These are phyloP conservation scores for Alternaria sp. DNA, from an alignment of 2,329 filamentous ascomycete species.

Conservation along the genomic window DNA sequence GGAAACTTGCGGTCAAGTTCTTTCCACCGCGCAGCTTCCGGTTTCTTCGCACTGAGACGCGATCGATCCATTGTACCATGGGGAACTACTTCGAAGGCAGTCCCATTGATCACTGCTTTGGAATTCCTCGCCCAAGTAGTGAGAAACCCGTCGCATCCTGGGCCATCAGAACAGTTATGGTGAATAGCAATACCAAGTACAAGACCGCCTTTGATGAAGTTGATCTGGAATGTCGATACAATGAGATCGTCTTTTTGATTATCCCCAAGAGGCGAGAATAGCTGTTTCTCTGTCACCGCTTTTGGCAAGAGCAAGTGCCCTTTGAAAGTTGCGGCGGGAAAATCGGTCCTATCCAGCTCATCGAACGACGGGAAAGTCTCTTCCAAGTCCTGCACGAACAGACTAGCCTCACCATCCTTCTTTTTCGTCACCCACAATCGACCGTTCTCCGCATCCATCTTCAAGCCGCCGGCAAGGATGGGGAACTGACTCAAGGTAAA, in stretches of 20 bases:
- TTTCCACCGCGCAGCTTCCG: not conserved
- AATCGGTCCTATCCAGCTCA: constrained; percentile 26
- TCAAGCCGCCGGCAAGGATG: constrained; percentile 22
- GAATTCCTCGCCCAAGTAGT: constrained; percentile 39
- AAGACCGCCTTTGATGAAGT: constrained; percentile 41
- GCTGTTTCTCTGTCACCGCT: constrained; percentile 4
- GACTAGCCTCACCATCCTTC: constrained; percentile 16
- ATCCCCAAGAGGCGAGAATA: constrained; percentile 2
- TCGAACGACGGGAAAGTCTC: constrained; percentile 22
- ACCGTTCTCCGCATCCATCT: constrained; percentile 21
- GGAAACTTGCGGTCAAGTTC: constrained; percentile 1
- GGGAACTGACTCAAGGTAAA: constrained; percentile 24
- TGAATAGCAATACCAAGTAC: constrained; percentile 38
- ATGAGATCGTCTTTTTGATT: constrained; percentile 2
- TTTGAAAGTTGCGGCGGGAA: constrained; percentile 5
- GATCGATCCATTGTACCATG: not conserved
- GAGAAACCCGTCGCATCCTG: constrained; percentile 39
- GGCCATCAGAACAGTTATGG: constrained; percentile 33
- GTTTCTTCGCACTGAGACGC: not conserved
- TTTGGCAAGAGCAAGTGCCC: constrained; percentile 5
- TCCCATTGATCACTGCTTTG: constrained; percentile 21
- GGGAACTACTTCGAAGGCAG: constrained; percentile 11
- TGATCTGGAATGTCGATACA: constrained; percentile 34
- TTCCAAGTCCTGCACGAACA: constrained; percentile 22
- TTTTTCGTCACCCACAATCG: constrained; percentile 27